Conservation (phyloP, 495 filamentous ascomycete genomes). For the Cercophora samala region DNA sequence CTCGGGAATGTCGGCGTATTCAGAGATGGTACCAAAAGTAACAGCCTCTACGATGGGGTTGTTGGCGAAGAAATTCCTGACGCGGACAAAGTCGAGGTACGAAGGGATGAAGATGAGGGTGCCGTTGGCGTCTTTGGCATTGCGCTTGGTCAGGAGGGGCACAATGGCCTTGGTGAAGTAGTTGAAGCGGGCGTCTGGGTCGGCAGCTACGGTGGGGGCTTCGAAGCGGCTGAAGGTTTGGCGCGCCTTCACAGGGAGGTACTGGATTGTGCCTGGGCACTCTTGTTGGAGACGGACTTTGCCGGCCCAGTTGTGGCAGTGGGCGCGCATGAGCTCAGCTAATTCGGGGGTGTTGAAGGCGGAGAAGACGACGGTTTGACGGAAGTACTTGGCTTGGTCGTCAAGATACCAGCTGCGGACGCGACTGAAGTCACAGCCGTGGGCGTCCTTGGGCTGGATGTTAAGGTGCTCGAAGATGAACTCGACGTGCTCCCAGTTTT, state of each 20-base stretch:
- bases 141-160: slow-evolving; percentile 62
- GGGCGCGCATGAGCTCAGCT: slow-evolving; percentile 69
- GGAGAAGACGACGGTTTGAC: slow-evolving; percentile 77
- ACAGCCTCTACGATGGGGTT: slow-evolving; percentile 62
- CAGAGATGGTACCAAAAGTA: slow-evolving; percentile 81
- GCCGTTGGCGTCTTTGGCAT: slow-evolving; percentile 50
- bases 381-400: slow-evolving; percentile 69
- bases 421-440: slow-evolving; percentile 90
- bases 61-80: slow-evolving; percentile 87
- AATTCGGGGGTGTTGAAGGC: slow-evolving; percentile 87
- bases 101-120: slow-evolving; percentile 84
- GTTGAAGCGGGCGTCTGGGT: slow-evolving; percentile 87
- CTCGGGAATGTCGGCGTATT: slow-evolving; percentile 75
- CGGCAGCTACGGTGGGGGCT: slow-evolving; percentile 58
- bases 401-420: slow-evolving; percentile 92
- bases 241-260: slow-evolving; percentile 63
- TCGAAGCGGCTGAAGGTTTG: slow-evolving; percentile 93
- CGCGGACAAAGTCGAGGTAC: slow-evolving; percentile 88
- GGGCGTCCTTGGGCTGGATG: slow-evolving; percentile 79
- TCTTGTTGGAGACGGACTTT: slow-evolving; percentile 65
- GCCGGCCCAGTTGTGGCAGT: slow-evolving; percentile 76
- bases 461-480: slow-evolving; percentile 91
- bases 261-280: slow-evolving; percentile 64
- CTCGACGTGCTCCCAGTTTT: slow-evolving; percentile 96
- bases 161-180: slow-evolving; percentile 81